These are phyloP conservation scores for Yarrowia bubula DNA, from an alignment of 805 yeast species.

Conservation along the genomic window DNA sequence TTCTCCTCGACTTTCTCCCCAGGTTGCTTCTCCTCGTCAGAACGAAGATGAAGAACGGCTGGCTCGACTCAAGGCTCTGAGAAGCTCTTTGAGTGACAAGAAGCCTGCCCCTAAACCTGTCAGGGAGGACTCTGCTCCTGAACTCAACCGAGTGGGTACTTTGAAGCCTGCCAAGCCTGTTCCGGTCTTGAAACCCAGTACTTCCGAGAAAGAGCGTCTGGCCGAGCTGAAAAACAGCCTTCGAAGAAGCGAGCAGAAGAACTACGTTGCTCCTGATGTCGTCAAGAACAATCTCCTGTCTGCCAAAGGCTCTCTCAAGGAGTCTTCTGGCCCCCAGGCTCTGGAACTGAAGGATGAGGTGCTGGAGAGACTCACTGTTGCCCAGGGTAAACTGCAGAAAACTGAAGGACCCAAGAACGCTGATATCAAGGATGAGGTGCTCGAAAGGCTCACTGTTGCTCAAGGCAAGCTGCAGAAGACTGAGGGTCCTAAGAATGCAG, in stretches of 20 bases:
- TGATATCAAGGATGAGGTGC: constrained; percentile 17
- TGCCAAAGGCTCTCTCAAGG: constrained; percentile 29
- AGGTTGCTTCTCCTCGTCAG: neutral
- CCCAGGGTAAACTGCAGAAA: neutral
- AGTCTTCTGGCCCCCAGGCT: constrained; percentile 9
- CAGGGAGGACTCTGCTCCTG: neutral
- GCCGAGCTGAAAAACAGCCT: constrained; percentile 31
- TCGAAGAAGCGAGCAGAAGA: constrained; percentile 31
- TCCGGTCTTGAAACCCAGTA: constrained; percentile 21
- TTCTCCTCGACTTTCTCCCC: neutral
- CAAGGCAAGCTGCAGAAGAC: constrained; percentile 7
- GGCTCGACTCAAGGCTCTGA: constrained; percentile 16
- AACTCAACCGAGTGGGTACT: constrained; percentile 6
- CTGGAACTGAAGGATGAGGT: constrained; percentile 9
- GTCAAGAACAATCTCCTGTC: constrained; percentile 29
- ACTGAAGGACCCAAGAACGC: constrained; percentile 14
- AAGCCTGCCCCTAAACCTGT: constrained; percentile 27
- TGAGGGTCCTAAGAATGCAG: constrained; percentile 16
- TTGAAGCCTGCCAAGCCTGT: neutral
- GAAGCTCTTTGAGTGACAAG: constrained; percentile 15
- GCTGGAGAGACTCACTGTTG: constrained; percentile 10
- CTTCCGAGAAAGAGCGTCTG: constrained; percentile 30
- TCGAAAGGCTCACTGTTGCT: constrained; percentile 5
- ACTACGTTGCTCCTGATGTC: constrained; percentile 31
- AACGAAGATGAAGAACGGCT: constrained; percentile 3